phyloP scores from a whole-genome alignment of 176 grass and related monocot species.

The Oryza glaberrima region DNA sequence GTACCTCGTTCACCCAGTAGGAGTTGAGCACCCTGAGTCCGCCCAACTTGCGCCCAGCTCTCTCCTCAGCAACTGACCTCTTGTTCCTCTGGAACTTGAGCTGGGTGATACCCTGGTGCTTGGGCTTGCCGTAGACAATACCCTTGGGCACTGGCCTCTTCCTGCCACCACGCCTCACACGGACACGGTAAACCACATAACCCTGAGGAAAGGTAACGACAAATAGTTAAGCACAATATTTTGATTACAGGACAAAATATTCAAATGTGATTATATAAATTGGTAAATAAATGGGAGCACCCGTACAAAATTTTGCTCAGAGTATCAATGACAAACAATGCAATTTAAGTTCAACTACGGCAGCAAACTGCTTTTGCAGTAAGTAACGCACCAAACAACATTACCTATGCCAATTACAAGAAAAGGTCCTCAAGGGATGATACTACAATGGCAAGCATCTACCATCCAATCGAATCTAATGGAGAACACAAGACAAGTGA shows the following conservation, averaged over 20 bases:
- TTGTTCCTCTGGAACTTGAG: conserved; percentile 98
- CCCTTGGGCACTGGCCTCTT: conserved; percentile 85
- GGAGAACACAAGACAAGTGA: not conserved
- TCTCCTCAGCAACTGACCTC: conserved; percentile 91
- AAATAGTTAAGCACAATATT: not conserved
- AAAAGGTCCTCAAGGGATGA: too few species aligned
- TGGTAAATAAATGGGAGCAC: not conserved
- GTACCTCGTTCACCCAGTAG: conserved; percentile 93
- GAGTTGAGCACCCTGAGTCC: conserved; percentile 92
- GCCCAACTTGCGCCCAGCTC: conserved; percentile 79
- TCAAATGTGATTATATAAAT: not conserved
- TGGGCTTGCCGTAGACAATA: conserved; percentile 93
- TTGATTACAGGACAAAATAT: not conserved
- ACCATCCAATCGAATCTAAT: not conserved
- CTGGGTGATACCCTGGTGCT: conserved; percentile 90
- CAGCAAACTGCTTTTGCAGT: too few species aligned
- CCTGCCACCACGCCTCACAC: conserved; percentile 74
- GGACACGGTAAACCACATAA: conserved; percentile 65
- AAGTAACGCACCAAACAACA: not conserved
- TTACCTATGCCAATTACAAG: not conserved
- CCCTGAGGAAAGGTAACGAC: conserved; percentile 30
- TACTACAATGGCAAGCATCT: not conserved
- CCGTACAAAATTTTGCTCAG: not conserved
- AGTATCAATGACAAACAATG: not conserved
- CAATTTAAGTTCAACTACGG: too few species aligned